Base-by-base conservation (phyloP, 2,329 filamentous ascomycete genomes). In the Nothophoma quercina region DNA sequence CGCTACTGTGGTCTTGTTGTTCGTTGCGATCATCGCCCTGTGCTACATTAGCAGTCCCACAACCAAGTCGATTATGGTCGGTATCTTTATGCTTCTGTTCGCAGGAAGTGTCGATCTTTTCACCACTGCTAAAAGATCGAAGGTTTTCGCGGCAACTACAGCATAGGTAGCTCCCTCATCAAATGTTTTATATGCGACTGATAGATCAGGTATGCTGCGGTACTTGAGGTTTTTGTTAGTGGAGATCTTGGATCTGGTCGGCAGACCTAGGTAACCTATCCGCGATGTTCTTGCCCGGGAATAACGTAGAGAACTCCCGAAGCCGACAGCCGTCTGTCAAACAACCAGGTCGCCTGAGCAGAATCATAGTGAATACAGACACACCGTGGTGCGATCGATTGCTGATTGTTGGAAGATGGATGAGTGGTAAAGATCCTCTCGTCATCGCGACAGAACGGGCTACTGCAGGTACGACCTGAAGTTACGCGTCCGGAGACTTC, bases 391-490 rank as follows among this genome's bases (percentile, higher is more conserved):
- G n/a, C n/a, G n/a, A n/a, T n/a, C n/a, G n/a, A n/a, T n/a, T n/a
- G n/a, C n/a, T n/a, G n/a, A n/a, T n/a, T n/a, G n/a, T n/a, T n/a
- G n/a, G n/a, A n/a, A n/a, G n/a, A n/a, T n/a, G n/a, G n/a, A n/a
- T n/a, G n/a, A n/a, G n/a, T n/a, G n/a, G n/a, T n/a, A n/a, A n/a
- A n/a, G n/a, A n/a, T n/a, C n/a, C n/a, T n/a, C n/a, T n/a, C n/a
- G n/a, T n/a, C n/a, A n/a, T n/a, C n/a, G 41, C 30, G 25, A 35
- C 29, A n/a, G 16, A 12, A 7, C 16, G 16, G 22, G 41, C 40
- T 51, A 45, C 40, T 51, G 41, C 41, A 50, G 47, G 39, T 22
- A 40, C 47, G 47, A 21, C 32, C 33, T 33, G 33, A 44, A 26
- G 39, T 45, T 29, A 50, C 39, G 21, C 25, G 18, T 43, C n/a